Base-by-base conservation (phyloP, 2,329 filamentous ascomycete species). In the Ceratocystis smalleyi region DNA sequence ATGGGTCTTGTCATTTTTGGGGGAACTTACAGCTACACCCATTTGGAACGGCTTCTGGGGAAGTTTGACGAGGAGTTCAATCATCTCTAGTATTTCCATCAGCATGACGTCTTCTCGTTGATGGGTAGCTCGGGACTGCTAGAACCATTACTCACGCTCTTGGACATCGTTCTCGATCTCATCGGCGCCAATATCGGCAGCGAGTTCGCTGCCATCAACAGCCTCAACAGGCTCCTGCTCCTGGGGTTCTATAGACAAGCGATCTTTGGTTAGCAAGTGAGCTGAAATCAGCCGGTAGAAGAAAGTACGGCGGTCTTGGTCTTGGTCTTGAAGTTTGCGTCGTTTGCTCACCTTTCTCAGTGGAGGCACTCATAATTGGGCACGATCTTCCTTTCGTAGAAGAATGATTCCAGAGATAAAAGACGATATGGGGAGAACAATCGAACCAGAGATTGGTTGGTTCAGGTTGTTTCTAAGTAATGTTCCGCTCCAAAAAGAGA, bases 21-120 rank as follows among this genome's bases (percentile, higher is more conserved):
- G 5, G 22, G 17, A 47, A 65, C 63, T 61, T 67, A 67, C 63
- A 59, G 59, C 43, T 12, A 67, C 60, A 24, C 43, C 30, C 40
- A 62, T 66, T 30, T 61, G 47, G 7, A 61, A 57, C n/a, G 62
- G 65, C 12, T 51, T 59, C 49, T 66, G 47, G 22, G 65, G 65
- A 24, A 67, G 65, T 30, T 67, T 65, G 59, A 67, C 63, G 19
- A 45, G 43, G 15, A 67, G 63, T 24, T 64, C 63, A 43, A 67
- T 59, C 63, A 67, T 65, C 30, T 51, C 65, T 67, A 27, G 17
- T 12, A n/a, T 17, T 32, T 27, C n/a, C 22, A 27, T 35, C 6
- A 45, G 22, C 43, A 61, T 19, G 57, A 54, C 4, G 17, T 22
- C 17, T 45, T 30, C 12, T 40, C n/a, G 43, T 51, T 49, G 27